Conservation (phyloP, 192 early-diverging fungal genomes). For the Podila clonocystis region DNA sequence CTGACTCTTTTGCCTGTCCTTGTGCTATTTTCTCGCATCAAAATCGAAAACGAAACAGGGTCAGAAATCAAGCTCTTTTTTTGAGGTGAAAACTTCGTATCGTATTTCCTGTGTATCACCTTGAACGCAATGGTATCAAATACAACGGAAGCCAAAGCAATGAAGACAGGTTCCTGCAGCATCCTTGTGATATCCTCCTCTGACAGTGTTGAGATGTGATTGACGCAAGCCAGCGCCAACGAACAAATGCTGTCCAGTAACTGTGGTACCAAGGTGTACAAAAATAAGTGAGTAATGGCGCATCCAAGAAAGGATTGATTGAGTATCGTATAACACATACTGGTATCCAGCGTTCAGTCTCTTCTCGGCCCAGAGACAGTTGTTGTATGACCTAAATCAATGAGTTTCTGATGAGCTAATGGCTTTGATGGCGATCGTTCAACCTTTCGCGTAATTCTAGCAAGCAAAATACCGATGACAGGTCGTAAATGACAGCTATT, state of each 20-base stretch:
- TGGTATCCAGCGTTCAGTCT: background rate
- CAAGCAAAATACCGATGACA: background rate
- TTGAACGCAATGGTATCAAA: conserved; percentile 14
- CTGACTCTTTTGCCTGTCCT: background rate
- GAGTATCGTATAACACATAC: background rate
- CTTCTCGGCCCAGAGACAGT: background rate
- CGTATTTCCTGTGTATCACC: background rate
- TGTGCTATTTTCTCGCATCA: background rate
- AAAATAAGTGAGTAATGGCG: no score
- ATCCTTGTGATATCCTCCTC: background rate
- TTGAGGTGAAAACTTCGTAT: no score
- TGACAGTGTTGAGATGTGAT: background rate
- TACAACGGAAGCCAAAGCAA: conserved; percentile 16
- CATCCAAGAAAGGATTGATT: no score
- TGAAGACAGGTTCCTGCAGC: conserved; percentile 6
- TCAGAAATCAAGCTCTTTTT: no score
- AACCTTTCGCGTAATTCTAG: background rate
- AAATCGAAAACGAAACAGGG: no score
- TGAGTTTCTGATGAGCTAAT: background rate
- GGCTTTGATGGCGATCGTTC: background rate
- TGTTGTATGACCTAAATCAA: background rate
- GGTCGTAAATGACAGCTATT: background rate
- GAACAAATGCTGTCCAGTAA: background rate
- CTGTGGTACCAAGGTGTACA: background rate
- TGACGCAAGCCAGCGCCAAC: conserved; percentile 19